phyloP scores from a whole-genome alignment of 129 eudicot genomes.

The Artemisia annua region DNA sequence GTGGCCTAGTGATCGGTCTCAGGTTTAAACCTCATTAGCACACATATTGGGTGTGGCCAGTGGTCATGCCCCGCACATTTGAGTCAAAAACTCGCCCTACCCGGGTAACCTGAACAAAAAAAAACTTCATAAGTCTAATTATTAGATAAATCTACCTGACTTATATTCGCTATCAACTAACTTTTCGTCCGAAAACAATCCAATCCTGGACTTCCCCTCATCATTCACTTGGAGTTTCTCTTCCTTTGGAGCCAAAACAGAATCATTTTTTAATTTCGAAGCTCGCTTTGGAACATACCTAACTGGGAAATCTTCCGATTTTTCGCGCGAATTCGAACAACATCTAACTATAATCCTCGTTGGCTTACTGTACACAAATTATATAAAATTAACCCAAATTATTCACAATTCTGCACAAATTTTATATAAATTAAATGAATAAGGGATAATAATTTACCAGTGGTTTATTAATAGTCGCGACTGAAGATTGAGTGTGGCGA shows the following conservation, averaged over 20 bases:
- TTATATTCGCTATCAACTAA: not conserved
- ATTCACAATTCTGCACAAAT: not conserved
- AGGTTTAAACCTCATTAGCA: too few relatives aligned
- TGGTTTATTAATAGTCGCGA: slow-evolving; percentile 33
- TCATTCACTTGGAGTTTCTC: slow-evolving; percentile 12
- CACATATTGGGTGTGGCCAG: too few relatives aligned
- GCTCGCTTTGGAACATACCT: slow-evolving; percentile 56
- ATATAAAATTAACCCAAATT: not conserved
- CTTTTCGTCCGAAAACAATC: too few relatives aligned
- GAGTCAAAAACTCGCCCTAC: too few relatives aligned
- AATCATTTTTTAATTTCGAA: slow-evolving; percentile 24
- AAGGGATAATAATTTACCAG: slow-evolving; percentile 27
- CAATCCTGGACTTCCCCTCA: slow-evolving; percentile 1
- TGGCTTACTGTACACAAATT: slow-evolving; percentile 29
- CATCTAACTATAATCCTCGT: slow-evolving; percentile 28
- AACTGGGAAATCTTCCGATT: slow-evolving; percentile 39
- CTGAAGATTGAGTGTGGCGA: slow-evolving; percentile 37
- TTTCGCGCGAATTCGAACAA: slow-evolving; percentile 41
- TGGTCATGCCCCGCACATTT: too few relatives aligned
- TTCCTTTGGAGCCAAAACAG: slow-evolving; percentile 16
- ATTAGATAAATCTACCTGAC: slow-evolving; percentile 33
- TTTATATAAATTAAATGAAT: not conserved
- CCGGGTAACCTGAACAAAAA: too few relatives aligned
- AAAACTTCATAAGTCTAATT: too few relatives aligned
- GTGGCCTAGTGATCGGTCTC: too few relatives aligned